Evolutionary conservation across 2,329 filamentous ascomycete species (phyloP).

Genomic region (Lasiodiplodia gonubiensis): DNA sequence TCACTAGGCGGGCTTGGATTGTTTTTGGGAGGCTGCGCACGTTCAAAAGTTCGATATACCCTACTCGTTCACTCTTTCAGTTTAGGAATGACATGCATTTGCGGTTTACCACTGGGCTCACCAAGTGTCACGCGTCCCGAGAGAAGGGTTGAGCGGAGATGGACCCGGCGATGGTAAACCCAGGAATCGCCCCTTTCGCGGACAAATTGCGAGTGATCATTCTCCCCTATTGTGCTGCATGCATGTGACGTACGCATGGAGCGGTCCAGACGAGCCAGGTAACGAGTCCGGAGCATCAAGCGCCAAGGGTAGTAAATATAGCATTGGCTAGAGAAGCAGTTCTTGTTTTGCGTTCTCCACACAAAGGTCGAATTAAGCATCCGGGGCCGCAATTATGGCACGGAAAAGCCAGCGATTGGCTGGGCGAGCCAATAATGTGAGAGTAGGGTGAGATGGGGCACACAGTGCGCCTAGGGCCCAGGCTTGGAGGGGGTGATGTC

Average conservation of each 20-base stretch:
- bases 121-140: neutral
- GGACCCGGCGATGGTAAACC: neutral
- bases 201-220: neutral
- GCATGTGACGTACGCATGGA: neutral
- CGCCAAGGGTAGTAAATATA: neutral
- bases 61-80: constrained; percentile 22
- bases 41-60: constrained; percentile 23
- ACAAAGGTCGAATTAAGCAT: constrained; percentile 14
- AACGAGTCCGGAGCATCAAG: neutral
- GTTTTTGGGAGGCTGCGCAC: neutral
- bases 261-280: neutral
- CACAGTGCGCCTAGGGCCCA: neutral
- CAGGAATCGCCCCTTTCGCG: neutral
- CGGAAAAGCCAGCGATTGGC: constrained; percentile 10
- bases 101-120: neutral
- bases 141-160: neutral
- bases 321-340: neutral
- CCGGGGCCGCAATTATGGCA: neutral
- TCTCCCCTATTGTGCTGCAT: neutral
- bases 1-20: neutral
- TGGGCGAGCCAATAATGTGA: neutral
- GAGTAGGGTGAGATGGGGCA: neutral
- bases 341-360: neutral
- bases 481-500: neutral
- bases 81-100: neutral